A percentile compares a stretch with the other conserved stretches of the same genome.
These are phyloP conservation scores for Saccharomyces hybrid DNA, from an alignment of 1,139 yeast genomes.

Conservation along the genomic window DNA sequence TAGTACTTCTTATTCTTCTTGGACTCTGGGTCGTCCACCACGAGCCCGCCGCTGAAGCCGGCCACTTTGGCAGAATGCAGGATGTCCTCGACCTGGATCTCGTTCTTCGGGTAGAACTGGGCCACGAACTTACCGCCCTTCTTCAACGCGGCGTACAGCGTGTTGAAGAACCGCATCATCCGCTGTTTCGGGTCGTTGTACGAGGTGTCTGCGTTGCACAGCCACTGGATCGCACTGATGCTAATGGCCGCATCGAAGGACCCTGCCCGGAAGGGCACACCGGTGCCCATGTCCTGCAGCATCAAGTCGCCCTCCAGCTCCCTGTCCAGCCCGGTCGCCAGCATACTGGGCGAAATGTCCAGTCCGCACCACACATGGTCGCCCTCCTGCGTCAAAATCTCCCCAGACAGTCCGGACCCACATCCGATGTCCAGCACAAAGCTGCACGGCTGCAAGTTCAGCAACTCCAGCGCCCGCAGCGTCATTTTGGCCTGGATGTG, in stretches of 20 bases:
- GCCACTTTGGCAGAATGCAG: slow-evolving; percentile 83
- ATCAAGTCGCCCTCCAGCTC: slow-evolving; percentile 91
- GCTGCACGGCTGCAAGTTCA: slow-evolving; percentile 64
- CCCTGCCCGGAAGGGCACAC: slow-evolving; percentile 94
- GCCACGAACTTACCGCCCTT: slow-evolving; percentile 97
- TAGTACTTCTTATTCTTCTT: slow-evolving; percentile 88
- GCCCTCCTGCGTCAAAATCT: slow-evolving; percentile 87
- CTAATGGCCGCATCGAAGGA: slow-evolving; percentile 95
- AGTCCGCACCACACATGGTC: slow-evolving; percentile 85
- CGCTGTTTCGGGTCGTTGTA: slow-evolving; percentile 83
- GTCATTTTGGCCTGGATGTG: slow-evolving; percentile 98
- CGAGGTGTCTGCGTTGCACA: slow-evolving; percentile 88
- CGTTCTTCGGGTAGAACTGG: slow-evolving; percentile 92
- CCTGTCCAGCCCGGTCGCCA: slow-evolving; percentile 87
- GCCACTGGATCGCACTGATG: slow-evolving; percentile 95
- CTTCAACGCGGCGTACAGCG: slow-evolving; percentile 75
- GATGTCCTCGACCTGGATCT: slow-evolving; percentile 71
- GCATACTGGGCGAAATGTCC: slow-evolving; percentile 95
- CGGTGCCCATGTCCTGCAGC: slow-evolving; percentile 86
- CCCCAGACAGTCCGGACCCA: slow-evolving; percentile 96
- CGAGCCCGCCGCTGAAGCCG: slow-evolving; percentile 94
- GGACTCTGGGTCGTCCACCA: slow-evolving; percentile 88
- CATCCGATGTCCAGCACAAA: slow-evolving; percentile 91
- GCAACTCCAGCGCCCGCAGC: slow-evolving; percentile 77
- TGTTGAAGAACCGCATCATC: slow-evolving; percentile 73